Percentiles rank a stretch among this genome's conserved stretches.
phyloP scores from a whole-genome alignment of 768 basidiomycete genomes.

The Cantharellus anzutake region DNA sequence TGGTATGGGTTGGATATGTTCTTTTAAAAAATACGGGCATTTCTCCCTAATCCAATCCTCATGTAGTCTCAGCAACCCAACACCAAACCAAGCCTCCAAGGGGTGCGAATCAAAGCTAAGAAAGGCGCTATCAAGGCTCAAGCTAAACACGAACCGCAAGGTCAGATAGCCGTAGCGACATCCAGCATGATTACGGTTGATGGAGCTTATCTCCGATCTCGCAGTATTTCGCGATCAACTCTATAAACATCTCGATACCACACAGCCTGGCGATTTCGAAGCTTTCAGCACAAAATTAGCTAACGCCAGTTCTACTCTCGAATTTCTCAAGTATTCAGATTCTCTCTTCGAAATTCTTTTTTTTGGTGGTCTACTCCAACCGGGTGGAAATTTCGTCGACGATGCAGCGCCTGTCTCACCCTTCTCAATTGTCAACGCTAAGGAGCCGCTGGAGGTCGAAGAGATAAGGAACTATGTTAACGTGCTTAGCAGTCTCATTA shows the following conservation, averaged over 20 bases:
- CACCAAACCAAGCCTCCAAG: constrained; percentile 5
- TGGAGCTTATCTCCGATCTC: background rate
- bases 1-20: no score
- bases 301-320: constrained; percentile 82
- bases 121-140: constrained; percentile 85
- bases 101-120: constrained; percentile 79
- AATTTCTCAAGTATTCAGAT: constrained; percentile 94
- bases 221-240: constrained; percentile 86
- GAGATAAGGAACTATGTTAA: constrained; percentile 89
- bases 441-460: constrained; percentile 56
- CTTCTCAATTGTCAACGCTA: constrained; percentile 72
- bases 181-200: constrained; percentile 5
- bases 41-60: background rate
- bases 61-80: background rate
- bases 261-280: constrained; percentile 65
- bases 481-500: constrained; percentile 87
- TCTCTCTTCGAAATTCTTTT: constrained; percentile 90
- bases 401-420: constrained; percentile 71
- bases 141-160: constrained; percentile 80
- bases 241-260: constrained; percentile 76
- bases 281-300: constrained; percentile 65
- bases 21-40: no score
- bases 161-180: constrained; percentile 18
- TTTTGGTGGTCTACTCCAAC: constrained; percentile 89
- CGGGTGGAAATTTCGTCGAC: constrained; percentile 81